Evolutionary conservation across 2,329 filamentous ascomycete species (phyloP).

Genomic region (Elsinoe batatas): DNA sequence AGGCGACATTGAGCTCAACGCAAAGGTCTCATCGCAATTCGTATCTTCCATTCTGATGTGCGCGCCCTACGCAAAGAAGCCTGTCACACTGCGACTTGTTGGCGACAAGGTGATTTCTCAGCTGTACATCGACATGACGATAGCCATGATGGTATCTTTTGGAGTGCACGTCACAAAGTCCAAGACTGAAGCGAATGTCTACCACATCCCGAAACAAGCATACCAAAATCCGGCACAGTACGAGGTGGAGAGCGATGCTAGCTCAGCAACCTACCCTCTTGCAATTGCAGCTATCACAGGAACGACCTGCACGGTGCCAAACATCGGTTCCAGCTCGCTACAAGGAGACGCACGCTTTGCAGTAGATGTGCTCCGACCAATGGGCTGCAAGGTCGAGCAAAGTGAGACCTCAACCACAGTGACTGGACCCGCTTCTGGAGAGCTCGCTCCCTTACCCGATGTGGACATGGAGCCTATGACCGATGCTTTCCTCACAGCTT

Average conservation of each 20-base stretch:
- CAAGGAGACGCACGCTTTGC: conserved; percentile 95
- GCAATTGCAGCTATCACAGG: conserved; percentile 92
- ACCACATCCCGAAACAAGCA: conserved; percentile 76
- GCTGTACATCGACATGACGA: conserved; percentile 97
- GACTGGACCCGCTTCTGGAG: conserved; percentile 68
- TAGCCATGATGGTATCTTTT: conserved; percentile 92
- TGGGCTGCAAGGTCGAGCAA: conserved; percentile 88
- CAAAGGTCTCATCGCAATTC: conserved; percentile 97
- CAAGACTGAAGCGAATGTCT: conserved; percentile 72
- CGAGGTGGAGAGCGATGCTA: conserved; percentile 90
- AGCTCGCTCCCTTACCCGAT: conserved; percentile 63
- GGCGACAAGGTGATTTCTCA: conserved; percentile 98
- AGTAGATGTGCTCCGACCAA: conserved; percentile 75
- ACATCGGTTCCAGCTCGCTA: conserved; percentile 83
- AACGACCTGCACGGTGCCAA: conserved; percentile 89
- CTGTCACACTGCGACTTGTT: conserved; percentile 79
- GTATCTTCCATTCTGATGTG: conserved; percentile 96
- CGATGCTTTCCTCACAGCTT: conserved; percentile 92
- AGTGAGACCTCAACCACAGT: conserved; percentile 81
- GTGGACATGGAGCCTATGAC: conserved; percentile 99
- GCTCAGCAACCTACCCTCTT: conserved; percentile 91
- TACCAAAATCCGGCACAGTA: conserved; percentile 83
- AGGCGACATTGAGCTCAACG: conserved; percentile 81
- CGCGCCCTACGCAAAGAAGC: conserved; percentile 88
- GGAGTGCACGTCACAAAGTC: conserved; percentile 73